phyloP scores from a whole-genome alignment of 306 rosid genomes.

The Oemleria cerasiformis region DNA sequence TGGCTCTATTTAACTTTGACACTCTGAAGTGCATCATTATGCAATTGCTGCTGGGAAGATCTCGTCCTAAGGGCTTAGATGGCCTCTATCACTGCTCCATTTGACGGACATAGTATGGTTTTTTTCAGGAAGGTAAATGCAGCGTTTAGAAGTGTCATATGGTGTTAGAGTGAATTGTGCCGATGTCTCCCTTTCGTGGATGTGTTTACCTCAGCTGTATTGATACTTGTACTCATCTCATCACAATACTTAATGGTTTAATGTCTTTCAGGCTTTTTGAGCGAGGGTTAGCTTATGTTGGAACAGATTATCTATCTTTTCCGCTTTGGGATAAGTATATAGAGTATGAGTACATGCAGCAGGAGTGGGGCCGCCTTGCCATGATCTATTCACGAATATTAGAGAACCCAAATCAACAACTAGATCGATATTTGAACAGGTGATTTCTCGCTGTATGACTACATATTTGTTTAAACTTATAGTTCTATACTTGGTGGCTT shows the following conservation, averaged over 20 bases:
- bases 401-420: slow-evolving; percentile 92
- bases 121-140: slow-evolving; percentile 98
- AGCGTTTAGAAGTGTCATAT: slow-evolving; percentile 93
- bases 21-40: slow-evolving; percentile 88
- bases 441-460: slow-evolving; percentile 23
- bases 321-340: slow-evolving; percentile 97
- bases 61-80: slow-evolving; percentile 94
- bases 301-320: slow-evolving; percentile 92
- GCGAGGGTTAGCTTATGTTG: slow-evolving; percentile 92
- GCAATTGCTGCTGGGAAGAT: slow-evolving; percentile 99
- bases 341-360: slow-evolving; percentile 96
- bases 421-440: slow-evolving; percentile 95
- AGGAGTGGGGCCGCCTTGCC: slow-evolving; percentile 93
- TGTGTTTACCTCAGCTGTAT: slow-evolving; percentile 40
- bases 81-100: slow-evolving; percentile 98
- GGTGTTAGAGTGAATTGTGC: slow-evolving; percentile 92
- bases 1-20: slow-evolving; percentile 75
- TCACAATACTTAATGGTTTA: slow-evolving; percentile 31
- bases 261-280: slow-evolving; percentile 85
- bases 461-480: not conserved
- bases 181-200: slow-evolving; percentile 62
- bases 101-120: slow-evolving; percentile 91
- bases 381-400: slow-evolving; percentile 82
- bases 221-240: slow-evolving; percentile 34
- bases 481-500: not conserved